phyloP scores from a whole-genome alignment of 129 eudicot genomes.

The Artemisia argyi region DNA sequence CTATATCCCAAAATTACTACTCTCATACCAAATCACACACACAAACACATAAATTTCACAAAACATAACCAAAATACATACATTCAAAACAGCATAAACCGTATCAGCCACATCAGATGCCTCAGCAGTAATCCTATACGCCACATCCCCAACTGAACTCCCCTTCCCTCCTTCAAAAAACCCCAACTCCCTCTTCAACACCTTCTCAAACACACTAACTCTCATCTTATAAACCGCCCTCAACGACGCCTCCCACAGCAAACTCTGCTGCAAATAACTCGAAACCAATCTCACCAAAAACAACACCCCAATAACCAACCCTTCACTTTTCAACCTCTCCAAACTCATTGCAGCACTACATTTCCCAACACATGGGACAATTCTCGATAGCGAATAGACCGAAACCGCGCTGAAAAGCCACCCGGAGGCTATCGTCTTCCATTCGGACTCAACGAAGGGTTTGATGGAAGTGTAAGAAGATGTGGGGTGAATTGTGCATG shows the following conservation, averaged over 20 bases:
- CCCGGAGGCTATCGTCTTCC: constrained; percentile 62
- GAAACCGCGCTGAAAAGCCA: constrained; percentile 81
- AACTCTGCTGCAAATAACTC: constrained; percentile 67
- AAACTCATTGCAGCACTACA: constrained; percentile 37
- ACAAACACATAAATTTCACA: not conserved
- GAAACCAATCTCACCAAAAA: constrained; percentile 50
- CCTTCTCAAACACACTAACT: constrained; percentile 72
- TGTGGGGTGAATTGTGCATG: constrained; percentile 22
- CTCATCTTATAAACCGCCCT: constrained; percentile 54
- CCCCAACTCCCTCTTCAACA: constrained; percentile 80
- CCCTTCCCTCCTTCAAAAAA: constrained; percentile 73
- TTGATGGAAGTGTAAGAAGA: constrained; percentile 39
- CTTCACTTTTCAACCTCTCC: constrained; percentile 36
- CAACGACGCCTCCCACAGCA: constrained; percentile 89
- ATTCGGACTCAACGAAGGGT: constrained; percentile 73
- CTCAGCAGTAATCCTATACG: constrained; percentile 87
- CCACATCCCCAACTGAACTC: constrained; percentile 66
- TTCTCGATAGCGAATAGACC: constrained; percentile 60
- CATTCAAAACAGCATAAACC: constrained; percentile 64
- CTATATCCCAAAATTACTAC: not conserved
- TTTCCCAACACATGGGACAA: constrained; percentile 54
- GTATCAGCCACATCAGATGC: constrained; percentile 86
- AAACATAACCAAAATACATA: constrained; percentile 22
- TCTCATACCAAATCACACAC: constrained; percentile 4
- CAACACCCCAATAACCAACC: constrained; percentile 50